phyloP scores from a whole-genome alignment of 345 rosid species.

The Heritiera fomes region DNA sequence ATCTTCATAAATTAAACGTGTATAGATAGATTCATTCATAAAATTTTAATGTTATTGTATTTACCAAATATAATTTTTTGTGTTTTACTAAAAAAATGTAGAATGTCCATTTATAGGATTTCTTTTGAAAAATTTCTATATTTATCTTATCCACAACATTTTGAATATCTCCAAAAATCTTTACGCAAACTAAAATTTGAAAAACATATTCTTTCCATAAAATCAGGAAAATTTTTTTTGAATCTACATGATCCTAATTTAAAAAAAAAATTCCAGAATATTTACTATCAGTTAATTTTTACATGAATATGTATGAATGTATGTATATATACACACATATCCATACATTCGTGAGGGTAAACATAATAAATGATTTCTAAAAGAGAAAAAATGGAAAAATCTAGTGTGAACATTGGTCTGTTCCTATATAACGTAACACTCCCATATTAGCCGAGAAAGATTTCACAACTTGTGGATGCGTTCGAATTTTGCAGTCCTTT shows the following conservation, averaged over 20 bases:
- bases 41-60: too few species aligned
- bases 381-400: background rate
- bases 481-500: background rate
- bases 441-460: background rate
- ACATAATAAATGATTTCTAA: background rate
- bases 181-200: background rate
- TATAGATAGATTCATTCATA: too few species aligned
- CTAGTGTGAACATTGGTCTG: background rate
- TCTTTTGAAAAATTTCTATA: background rate
- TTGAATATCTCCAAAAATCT: background rate
- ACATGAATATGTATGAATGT: too few species aligned
- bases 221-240: too few species aligned
- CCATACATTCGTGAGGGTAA: too few species aligned
- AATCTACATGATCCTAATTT: too few species aligned
- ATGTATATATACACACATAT: too few species aligned
- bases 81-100: background rate
- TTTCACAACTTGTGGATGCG: background rate
- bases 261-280: too few species aligned
- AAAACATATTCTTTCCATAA: background rate
- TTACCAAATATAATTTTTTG: background rate
- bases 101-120: too few species aligned
- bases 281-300: too few species aligned
- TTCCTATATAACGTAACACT: background rate
- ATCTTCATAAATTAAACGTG: background rate
- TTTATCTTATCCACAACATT: background rate